A percentile compares a stretch with the other conserved stretches of the same genome.
Evolutionary conservation across 495 filamentous ascomycete species (phyloP).

Genomic region (Annulohypoxylon nitens): DNA sequence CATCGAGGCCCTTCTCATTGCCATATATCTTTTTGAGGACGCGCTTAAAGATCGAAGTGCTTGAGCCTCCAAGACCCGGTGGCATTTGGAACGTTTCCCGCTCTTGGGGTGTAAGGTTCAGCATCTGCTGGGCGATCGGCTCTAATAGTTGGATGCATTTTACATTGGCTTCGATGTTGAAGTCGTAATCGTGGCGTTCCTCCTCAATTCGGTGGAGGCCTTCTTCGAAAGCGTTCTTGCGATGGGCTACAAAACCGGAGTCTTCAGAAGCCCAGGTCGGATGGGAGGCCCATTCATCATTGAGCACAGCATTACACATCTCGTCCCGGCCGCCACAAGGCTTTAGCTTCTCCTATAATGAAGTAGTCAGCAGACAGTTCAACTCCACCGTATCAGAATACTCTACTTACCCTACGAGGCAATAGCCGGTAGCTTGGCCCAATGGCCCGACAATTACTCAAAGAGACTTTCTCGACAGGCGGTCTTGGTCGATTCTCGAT

Average conservation of each 20-base stretch:
- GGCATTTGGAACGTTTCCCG: conserved; percentile 80
- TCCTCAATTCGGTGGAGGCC: conserved; percentile 95
- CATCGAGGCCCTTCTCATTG: conserved; percentile 80
- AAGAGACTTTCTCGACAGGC: conserved; percentile 79
- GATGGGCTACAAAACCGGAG: conserved; percentile 96
- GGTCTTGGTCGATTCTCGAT: conserved; percentile 82
- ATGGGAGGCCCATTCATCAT: conserved; percentile 98
- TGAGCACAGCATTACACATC: conserved; percentile 89
- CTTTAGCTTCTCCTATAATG: conserved; percentile 77
- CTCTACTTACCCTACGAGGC: conserved; percentile 74
- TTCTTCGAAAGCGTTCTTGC: conserved; percentile 95
- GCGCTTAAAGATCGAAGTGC: conserved; percentile 94
- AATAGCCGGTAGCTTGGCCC: conserved; percentile 95
- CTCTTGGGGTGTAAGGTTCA: conserved; percentile 78
- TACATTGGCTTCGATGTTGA: conserved; percentile 92
- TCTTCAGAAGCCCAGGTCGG: conserved; percentile 99
- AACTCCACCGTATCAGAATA: not conserved
- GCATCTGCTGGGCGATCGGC: conserved; percentile 89
- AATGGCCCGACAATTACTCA: conserved; percentile 92
- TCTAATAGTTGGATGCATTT: conserved; percentile 96
- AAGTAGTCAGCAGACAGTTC: conserved; percentile 22
- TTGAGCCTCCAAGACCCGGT: conserved; percentile 88
- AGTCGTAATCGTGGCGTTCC: conserved; percentile 98
- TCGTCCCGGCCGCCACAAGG: conserved; percentile 93
- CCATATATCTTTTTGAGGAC: conserved; percentile 99